A percentile compares a stretch with the other conserved stretches of the same genome.
These are phyloP conservation scores for Beverwykella pulmonaria DNA, from an alignment of 495 filamentous ascomycete species.

Conservation along the genomic window DNA sequence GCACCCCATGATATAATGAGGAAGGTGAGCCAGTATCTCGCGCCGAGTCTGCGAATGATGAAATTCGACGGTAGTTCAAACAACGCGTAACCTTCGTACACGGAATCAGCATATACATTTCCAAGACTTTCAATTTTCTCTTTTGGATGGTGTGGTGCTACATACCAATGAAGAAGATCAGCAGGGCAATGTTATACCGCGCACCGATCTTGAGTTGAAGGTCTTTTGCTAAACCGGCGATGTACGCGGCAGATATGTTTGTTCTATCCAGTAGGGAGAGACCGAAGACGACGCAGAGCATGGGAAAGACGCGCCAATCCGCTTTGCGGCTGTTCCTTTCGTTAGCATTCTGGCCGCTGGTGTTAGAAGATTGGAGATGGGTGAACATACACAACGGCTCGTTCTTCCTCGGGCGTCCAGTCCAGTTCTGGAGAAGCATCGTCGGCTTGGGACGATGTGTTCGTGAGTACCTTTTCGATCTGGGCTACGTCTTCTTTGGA, in stretches of 20 bases:
- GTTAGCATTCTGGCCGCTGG: neutral
- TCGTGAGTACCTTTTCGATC: neutral
- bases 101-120: too few species aligned
- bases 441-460: neutral
- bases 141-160: too few species aligned
- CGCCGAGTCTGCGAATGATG: slow-evolving; percentile 9
- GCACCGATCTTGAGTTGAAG: slow-evolving; percentile 2
- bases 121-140: too few species aligned
- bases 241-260: slow-evolving; percentile 19
- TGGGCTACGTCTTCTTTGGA: neutral
- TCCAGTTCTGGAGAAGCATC: neutral
- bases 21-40: slow-evolving; percentile 14
- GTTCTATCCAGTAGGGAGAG: slow-evolving; percentile 19
- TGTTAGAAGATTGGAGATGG: neutral
- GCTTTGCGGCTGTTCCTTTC: slow-evolving; percentile 9
- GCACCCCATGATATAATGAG: slow-evolving; percentile 20
- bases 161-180: slow-evolving; percentile 17
- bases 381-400: slow-evolving; percentile 1
- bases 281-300: slow-evolving; percentile 21
- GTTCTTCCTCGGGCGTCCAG: slow-evolving; percentile 16
- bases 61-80: slow-evolving; percentile 11
- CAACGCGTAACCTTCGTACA: neutral
- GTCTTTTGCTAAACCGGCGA: slow-evolving; percentile 7
- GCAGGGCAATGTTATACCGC: slow-evolving; percentile 20
- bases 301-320: slow-evolving; percentile 15